Base-by-base conservation (phyloP, 164 flowering plant genomes). In the Euptelea pleiosperma region DNA sequence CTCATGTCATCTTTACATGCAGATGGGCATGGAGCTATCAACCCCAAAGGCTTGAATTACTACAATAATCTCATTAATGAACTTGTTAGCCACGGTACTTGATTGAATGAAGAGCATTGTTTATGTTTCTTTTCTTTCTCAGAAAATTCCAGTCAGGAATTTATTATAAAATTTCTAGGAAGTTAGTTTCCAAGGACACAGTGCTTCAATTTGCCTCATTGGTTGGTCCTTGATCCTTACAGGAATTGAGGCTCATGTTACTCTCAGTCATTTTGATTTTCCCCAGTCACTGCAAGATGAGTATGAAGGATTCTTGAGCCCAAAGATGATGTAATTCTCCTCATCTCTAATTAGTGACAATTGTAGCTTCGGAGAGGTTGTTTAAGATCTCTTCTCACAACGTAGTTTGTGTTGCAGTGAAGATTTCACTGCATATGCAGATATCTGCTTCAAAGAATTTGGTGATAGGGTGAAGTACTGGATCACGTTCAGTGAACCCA, bases 211-310 rank as follows among this genome's bases (percentile, higher is more conserved):
- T n/a, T n/a, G n/a, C n/a, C n/a, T n/a, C n/a, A n/a, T n/a, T n/a
- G n/a, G n/a, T n/a, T n/a, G n/a, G n/a, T n/a, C n/a, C n/a, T n/a
- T n/a, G n/a, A n/a, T n/a, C n/a, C n/a, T n/a, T n/a, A 6, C 59
- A 65, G 69, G 69, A 43, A 52, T 65, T 10, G 47, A 65, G 55
- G 37, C 59, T 52, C 60, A 60, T 48, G 70, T 66, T 35, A 66
- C 70, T 53, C 45, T 66, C 26, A 37, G 22, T 50, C 70, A 66
- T 12, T 54, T 60, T 12, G 70, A 66, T 39, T 18, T 45, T 47
- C 70, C 70, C 30, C 70, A 60, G 46, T 60, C 56, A 24, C 56
- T 66, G 22, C 61, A 66, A 61, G 70, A 66, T 53, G 65, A 60
- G 36, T 66, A 66, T 54, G 61, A 9, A 15, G 65, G 60, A 41